phyloP scores from a whole-genome alignment of 2,329 filamentous ascomycete genomes.

The Nigrospora oryzae region DNA sequence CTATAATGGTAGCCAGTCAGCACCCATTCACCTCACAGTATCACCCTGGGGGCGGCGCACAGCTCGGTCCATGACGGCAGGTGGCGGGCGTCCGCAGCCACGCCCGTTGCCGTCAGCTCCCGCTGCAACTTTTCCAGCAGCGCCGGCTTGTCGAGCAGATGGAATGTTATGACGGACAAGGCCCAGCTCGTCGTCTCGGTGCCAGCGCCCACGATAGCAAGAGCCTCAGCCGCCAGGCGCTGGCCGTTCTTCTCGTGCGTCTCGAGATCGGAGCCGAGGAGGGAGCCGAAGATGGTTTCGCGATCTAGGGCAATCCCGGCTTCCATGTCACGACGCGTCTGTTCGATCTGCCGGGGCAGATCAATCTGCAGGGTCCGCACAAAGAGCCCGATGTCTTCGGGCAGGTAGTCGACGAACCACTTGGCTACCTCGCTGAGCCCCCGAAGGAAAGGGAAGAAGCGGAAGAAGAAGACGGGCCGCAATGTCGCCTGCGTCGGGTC shows the following conservation, averaged over 20 bases:
- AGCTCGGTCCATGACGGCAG: constrained; percentile 1
- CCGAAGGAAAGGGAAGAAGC: constrained; percentile 15
- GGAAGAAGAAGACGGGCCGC: constrained; percentile 12
- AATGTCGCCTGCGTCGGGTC: constrained; percentile 9
- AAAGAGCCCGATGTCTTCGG: background rate
- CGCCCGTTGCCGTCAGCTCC: constrained; percentile 20
- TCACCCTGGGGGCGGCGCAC: background rate
- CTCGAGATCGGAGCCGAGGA: constrained; percentile 8
- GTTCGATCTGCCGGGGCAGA: constrained; percentile 7
- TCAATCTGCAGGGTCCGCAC: constrained; percentile 8
- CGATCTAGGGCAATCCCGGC: background rate
- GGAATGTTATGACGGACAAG: constrained; percentile 24
- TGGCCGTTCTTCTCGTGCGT: constrained; percentile 8
- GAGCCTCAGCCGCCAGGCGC: constrained; percentile 10
- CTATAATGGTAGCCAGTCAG: background rate
- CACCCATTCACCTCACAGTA: no score
- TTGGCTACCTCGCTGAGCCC: constrained; percentile 3
- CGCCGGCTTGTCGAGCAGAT: constrained; percentile 23
- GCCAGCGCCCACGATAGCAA: constrained; percentile 17
- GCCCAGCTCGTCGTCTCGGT: constrained; percentile 21
- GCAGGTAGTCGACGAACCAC: constrained; percentile 2
- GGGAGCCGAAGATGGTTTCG: constrained; percentile 12
- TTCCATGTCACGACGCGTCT: constrained; percentile 6
- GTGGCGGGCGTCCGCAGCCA: background rate
- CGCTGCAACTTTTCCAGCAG: constrained; percentile 17